These are phyloP conservation scores for Petrea volubilis DNA, from an alignment of 257 asterid genomes.

Conservation along the genomic window DNA sequence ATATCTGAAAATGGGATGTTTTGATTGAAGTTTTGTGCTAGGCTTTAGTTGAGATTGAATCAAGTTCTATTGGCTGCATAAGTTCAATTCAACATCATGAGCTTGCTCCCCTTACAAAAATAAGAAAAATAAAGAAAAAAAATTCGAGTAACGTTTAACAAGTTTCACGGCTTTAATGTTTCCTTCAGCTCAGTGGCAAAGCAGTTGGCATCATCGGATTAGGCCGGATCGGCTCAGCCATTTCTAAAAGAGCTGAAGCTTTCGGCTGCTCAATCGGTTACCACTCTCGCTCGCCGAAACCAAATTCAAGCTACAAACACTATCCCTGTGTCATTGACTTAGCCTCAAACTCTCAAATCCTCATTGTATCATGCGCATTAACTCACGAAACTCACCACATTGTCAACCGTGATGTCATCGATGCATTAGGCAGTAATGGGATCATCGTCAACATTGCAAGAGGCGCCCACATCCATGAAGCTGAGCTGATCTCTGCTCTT, in stretches of 20 bases:
- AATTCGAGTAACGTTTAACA: too few species aligned
- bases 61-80: too few species aligned
- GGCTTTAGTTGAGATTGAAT: too few species aligned
- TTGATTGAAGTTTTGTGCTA: too few species aligned
- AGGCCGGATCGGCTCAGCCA: slow-evolving; percentile 81
- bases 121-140: too few species aligned
- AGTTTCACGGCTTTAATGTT: neutral
- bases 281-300: slow-evolving; percentile 56
- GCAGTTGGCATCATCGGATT: slow-evolving; percentile 71
- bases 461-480: slow-evolving; percentile 63
- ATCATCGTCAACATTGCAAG: slow-evolving; percentile 62
- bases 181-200: slow-evolving; percentile 65
- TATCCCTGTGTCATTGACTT: slow-evolving; percentile 46
- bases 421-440: slow-evolving; percentile 59
- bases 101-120: too few species aligned
- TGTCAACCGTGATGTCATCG: slow-evolving; percentile 55
- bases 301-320: slow-evolving; percentile 40
- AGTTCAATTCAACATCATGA: too few species aligned
- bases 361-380: slow-evolving; percentile 59
- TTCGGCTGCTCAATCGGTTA: slow-evolving; percentile 65
- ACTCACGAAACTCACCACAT: slow-evolving; percentile 58
- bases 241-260: slow-evolving; percentile 74
- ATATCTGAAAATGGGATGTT: neutral
- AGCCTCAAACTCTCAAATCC: slow-evolving; percentile 60
- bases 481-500: slow-evolving; percentile 61